Conservation (phyloP, 108 stramenopile genomes). For the Cyclotella distinguenda region DNA sequence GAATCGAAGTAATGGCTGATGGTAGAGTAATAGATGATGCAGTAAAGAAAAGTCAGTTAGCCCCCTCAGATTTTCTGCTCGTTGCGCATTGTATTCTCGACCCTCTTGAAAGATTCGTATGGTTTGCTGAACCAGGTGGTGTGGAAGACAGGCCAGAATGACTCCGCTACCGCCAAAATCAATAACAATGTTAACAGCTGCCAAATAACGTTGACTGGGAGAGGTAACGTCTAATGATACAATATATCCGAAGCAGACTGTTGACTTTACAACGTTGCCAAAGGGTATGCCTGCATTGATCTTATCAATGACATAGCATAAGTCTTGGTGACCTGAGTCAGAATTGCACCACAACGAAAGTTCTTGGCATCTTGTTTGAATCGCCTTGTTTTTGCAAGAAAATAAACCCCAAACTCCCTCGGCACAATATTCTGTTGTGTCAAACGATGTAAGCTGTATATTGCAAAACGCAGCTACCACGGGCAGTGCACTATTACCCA, state of each 20-base stretch:
- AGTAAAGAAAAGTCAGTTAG: neutral
- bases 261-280: constrained; percentile 14
- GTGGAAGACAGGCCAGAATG: constrained; percentile 17
- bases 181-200: constrained; percentile 15
- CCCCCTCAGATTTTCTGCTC: neutral
- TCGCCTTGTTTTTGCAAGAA: constrained; percentile 42
- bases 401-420: constrained; percentile 43
- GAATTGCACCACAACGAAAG: constrained; percentile 45
- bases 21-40: constrained; percentile 19
- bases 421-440: constrained; percentile 60
- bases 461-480: constrained; percentile 53
- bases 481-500: constrained; percentile 21
- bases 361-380: constrained; percentile 19
- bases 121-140: constrained; percentile 14
- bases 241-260: constrained; percentile 48
- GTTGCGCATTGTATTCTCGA: too few relatives aligned
- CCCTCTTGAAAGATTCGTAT: constrained; percentile 10
- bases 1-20: constrained; percentile 35
- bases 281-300: constrained; percentile 45
- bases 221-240: constrained; percentile 10
- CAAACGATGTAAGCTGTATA: constrained; percentile 58
- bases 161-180: constrained; percentile 31
- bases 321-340: constrained; percentile 10
- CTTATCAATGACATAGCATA: constrained; percentile 15
- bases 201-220: neutral